Evolutionary conservation across 371 early-diverging fungal genomes (phyloP).

Genomic region (Mucor indicus): DNA sequence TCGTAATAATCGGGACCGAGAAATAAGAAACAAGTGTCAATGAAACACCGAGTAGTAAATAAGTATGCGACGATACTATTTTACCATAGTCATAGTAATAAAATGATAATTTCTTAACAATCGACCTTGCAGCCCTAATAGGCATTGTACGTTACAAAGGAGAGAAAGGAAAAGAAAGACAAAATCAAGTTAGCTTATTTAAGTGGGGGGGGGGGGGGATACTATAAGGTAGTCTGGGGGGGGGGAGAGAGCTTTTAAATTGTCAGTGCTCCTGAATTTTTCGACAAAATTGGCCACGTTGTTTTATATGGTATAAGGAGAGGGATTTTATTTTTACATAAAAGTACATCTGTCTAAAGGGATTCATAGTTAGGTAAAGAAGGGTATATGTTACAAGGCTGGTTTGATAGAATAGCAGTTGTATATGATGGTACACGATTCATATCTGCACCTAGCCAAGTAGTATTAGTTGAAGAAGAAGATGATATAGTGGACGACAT

Average conservation of each 20-base stretch:
- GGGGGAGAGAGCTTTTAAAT: no score
- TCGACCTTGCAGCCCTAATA: conserved; percentile 8
- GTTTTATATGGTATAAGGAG: no score
- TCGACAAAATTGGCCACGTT: no score
- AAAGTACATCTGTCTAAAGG: neutral
- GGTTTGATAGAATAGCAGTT: conserved; percentile 16
- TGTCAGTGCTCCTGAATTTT: no score
- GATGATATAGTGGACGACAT: neutral
- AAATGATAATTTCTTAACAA: conserved; percentile 14
- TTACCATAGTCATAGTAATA: conserved; percentile 25
- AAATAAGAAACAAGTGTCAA: conserved; percentile 21
- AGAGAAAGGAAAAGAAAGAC: conserved; percentile 6
- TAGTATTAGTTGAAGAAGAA: neutral
- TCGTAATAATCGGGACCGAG: conserved; percentile 18
- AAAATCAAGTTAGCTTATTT: conserved; percentile 3
- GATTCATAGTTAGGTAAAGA: conserved; percentile 27
- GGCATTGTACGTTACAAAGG: conserved; percentile 17
- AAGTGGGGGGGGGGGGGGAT: no score
- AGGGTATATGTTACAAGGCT: conserved; percentile 4
- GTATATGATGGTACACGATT: conserved; percentile 22
- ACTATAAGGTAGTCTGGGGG: no score
- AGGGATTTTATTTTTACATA: no score
- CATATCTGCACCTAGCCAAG: conserved; percentile 14
- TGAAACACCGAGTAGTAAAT: conserved; percentile 19
- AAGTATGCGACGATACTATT: conserved; percentile 14